Evolutionary conservation across 2,329 filamentous ascomycete species (phyloP).

Genomic region (Onygenales sp.): DNA sequence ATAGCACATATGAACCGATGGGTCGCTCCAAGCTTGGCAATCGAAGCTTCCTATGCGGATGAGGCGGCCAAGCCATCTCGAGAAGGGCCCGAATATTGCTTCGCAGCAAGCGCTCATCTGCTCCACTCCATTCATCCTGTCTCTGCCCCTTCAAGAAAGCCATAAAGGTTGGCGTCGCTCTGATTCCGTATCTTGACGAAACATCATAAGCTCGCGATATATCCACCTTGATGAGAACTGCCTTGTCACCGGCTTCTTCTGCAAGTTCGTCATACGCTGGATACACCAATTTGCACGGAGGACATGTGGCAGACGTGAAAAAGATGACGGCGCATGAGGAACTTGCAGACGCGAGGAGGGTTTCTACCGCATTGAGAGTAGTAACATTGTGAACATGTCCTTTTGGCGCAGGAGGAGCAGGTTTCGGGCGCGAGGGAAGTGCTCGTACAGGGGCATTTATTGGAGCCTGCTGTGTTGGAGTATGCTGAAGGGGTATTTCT

Average conservation of each 20-base stretch:
- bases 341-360: conserved; percentile 49
- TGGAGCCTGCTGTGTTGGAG: conserved; percentile 9
- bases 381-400: conserved; percentile 54
- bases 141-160: conserved; percentile 70
- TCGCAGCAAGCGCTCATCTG: conserved; percentile 57
- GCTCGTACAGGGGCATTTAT: conserved; percentile 10
- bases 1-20: conserved; percentile 60
- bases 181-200: conserved; percentile 55
- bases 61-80: conserved; percentile 63
- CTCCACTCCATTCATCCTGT: conserved; percentile 72
- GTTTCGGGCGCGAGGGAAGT: conserved; percentile 8
- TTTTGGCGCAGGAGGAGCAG: conserved; percentile 2
- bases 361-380: conserved; percentile 51
- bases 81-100: conserved; percentile 65
- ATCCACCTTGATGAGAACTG: conserved; percentile 73
- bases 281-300: conserved; percentile 74
- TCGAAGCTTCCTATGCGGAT: conserved; percentile 63
- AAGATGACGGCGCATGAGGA: conserved; percentile 72
- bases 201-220: conserved; percentile 58
- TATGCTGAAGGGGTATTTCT: conserved; percentile 17
- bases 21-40: conserved; percentile 61
- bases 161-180: conserved; percentile 79
- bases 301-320: conserved; percentile 83
- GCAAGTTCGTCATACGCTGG: conserved; percentile 74
- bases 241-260: conserved; percentile 57